Conservation (phyloP, 2,329 filamentous ascomycete genomes). For the Pseudomassariella vexata region DNA sequence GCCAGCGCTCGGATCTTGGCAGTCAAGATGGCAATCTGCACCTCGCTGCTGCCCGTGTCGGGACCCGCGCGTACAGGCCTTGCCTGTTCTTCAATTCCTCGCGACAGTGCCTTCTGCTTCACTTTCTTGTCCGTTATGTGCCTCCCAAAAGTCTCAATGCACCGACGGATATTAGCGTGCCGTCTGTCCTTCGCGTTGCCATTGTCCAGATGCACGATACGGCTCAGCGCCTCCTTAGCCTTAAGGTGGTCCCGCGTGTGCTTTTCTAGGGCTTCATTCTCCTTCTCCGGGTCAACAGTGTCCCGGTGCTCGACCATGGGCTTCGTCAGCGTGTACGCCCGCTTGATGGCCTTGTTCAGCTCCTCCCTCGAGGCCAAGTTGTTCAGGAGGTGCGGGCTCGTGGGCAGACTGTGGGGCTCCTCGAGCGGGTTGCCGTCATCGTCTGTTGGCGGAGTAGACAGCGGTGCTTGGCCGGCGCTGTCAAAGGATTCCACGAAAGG, state of each 20-base stretch:
- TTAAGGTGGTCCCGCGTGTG: slow-evolving; percentile 56
- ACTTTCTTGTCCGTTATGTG: slow-evolving; percentile 78
- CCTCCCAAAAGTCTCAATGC: slow-evolving; percentile 81
- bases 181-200: slow-evolving; percentile 72
- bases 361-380: slow-evolving; percentile 67
- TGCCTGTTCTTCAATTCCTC: slow-evolving; percentile 32
- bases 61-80: slow-evolving; percentile 64
- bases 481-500: slow-evolving; percentile 81
- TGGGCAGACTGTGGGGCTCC: slow-evolving; percentile 37
- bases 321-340: slow-evolving; percentile 63
- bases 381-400: slow-evolving; percentile 58
- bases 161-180: slow-evolving; percentile 77
- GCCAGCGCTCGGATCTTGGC: slow-evolving; percentile 84
- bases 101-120: slow-evolving; percentile 50
- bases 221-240: slow-evolving; percentile 68
- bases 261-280: slow-evolving; percentile 25
- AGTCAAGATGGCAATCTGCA: slow-evolving; percentile 95
- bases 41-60: slow-evolving; percentile 92
- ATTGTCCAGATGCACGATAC: slow-evolving; percentile 74
- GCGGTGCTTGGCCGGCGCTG: slow-evolving; percentile 45
- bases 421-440: slow-evolving; percentile 34
- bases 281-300: slow-evolving; percentile 32
- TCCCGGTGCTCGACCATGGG: slow-evolving; percentile 36
- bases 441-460: slow-evolving; percentile 30
- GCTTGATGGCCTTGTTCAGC: slow-evolving; percentile 58